Evolutionary conservation across 108 stramenopile genomes (phyloP).

Genomic region (Discostella pseudostelligera): DNA sequence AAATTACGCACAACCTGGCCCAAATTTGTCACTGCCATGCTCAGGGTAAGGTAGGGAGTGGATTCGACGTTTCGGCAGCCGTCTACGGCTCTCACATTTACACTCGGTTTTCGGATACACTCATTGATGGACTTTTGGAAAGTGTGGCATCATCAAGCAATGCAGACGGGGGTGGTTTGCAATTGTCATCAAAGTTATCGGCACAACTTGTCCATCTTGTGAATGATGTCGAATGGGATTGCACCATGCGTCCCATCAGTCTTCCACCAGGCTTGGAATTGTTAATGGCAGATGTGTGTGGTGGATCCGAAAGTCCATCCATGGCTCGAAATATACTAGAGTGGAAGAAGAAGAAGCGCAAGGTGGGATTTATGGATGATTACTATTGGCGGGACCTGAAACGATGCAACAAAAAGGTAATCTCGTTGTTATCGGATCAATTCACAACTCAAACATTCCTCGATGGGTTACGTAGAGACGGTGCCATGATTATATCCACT

Average conservation of each 20-base stretch:
- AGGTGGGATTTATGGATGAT: constrained; percentile 46
- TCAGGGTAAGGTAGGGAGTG: constrained; percentile 97
- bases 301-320: constrained; percentile 91
- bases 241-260: constrained; percentile 52
- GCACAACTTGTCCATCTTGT: constrained; percentile 25
- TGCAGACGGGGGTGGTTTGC: constrained; percentile 13
- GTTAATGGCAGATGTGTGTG: constrained; percentile 92
- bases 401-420: constrained; percentile 60
- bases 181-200: constrained; percentile 10
- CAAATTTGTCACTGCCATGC: constrained; percentile 93
- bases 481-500: constrained; percentile 36
- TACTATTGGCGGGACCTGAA: constrained; percentile 78
- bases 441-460: constrained; percentile 22
- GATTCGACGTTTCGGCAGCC: constrained; percentile 94
- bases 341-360: constrained; percentile 66
- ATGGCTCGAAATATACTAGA: constrained; percentile 88
- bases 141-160: constrained; percentile 40
- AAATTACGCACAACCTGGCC: constrained; percentile 82
- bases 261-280: constrained; percentile 72
- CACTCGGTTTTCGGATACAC: constrained; percentile 68
- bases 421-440: constrained; percentile 43
- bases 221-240: constrained; percentile 53
- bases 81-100: constrained; percentile 89
- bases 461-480: constrained; percentile 45
- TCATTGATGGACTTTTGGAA: constrained; percentile 62